Evolutionary conservation across 2,329 filamentous ascomycete genomes (phyloP).

Genomic region (Cladosporium sp.): DNA sequence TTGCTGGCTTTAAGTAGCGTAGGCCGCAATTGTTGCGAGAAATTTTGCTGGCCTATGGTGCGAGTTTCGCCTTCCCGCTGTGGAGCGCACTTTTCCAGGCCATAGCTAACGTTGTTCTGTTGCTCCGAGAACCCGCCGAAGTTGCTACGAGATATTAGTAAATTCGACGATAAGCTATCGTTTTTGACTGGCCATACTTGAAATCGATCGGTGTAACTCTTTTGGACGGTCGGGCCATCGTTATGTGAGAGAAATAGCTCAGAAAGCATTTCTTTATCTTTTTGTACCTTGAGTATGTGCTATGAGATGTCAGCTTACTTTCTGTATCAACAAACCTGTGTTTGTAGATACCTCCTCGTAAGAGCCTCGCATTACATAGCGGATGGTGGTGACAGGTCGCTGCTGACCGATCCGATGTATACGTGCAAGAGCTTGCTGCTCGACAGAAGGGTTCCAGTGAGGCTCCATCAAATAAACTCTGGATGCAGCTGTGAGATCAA

Average conservation of each 20-base stretch:
- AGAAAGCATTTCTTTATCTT: not conserved
- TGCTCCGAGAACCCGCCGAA: no score
- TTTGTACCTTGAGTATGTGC: not conserved
- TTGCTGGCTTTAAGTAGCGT: no score
- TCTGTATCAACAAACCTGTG: not conserved
- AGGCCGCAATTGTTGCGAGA: no score
- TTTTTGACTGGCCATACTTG: no score
- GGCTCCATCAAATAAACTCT: conserved; percentile 50
- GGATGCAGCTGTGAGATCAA: conserved; percentile 47
- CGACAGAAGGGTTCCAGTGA: conserved; percentile 45
- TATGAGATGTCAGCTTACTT: not conserved
- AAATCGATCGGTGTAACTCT: no score
- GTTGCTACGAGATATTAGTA: no score
- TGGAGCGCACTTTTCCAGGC: no score
- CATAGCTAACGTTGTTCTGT: no score
- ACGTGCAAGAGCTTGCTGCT: conserved; percentile 43
- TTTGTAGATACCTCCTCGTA: conserved; percentile 34
- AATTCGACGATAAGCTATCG: no score
- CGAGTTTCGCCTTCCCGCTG: no score
- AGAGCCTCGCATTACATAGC: conserved; percentile 36
- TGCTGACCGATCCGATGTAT: conserved; percentile 37
- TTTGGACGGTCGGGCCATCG: no score
- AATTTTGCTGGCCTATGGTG: no score
- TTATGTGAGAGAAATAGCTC: not conserved
- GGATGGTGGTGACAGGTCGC: conserved; percentile 35